phyloP scores from a whole-genome alignment of 306 rosid genomes.

The Mucuna pruriens region DNA sequence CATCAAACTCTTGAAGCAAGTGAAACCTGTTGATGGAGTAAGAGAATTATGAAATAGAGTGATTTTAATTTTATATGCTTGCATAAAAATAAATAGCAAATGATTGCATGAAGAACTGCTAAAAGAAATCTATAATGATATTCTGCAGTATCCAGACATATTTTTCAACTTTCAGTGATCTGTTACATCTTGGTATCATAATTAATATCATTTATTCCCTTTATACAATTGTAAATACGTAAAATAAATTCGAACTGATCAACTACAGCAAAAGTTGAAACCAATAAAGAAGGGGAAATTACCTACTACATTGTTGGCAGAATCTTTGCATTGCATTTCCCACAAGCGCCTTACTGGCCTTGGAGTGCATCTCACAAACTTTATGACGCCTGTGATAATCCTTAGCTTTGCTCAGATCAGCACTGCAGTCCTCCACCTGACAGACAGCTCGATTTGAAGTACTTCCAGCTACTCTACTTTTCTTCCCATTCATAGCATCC shows the following conservation, averaged over 20 bases:
- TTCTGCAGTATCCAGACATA: neutral
- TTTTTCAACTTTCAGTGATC: neutral
- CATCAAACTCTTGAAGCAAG: slow-evolving; percentile 66
- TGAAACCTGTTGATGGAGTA: slow-evolving; percentile 54
- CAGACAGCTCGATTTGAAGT: slow-evolving; percentile 69
- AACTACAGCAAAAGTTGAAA: neutral
- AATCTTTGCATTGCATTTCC: slow-evolving; percentile 85
- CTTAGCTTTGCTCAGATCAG: slow-evolving; percentile 81
- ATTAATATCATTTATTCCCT: slow-evolving; percentile 15
- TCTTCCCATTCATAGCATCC: slow-evolving; percentile 68
- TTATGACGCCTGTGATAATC: slow-evolving; percentile 91
- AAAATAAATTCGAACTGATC: slow-evolving; percentile 11
- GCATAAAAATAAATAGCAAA: neutral
- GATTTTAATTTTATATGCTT: neutral
- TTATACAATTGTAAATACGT: neutral
- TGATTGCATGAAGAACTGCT: neutral
- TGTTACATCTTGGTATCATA: neutral
- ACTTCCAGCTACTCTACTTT: slow-evolving; percentile 67
- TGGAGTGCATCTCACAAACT: slow-evolving; percentile 92
- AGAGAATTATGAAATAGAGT: slow-evolving; percentile 12
- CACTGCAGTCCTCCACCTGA: slow-evolving; percentile 91
- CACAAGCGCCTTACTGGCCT: slow-evolving; percentile 80
- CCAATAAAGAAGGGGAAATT: slow-evolving; percentile 30
- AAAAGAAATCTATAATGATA: neutral
- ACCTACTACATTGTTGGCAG: slow-evolving; percentile 99